phyloP scores from a whole-genome alignment of 2,329 filamentous ascomycete genomes.

The Mycosphaerelloides madeirae region DNA sequence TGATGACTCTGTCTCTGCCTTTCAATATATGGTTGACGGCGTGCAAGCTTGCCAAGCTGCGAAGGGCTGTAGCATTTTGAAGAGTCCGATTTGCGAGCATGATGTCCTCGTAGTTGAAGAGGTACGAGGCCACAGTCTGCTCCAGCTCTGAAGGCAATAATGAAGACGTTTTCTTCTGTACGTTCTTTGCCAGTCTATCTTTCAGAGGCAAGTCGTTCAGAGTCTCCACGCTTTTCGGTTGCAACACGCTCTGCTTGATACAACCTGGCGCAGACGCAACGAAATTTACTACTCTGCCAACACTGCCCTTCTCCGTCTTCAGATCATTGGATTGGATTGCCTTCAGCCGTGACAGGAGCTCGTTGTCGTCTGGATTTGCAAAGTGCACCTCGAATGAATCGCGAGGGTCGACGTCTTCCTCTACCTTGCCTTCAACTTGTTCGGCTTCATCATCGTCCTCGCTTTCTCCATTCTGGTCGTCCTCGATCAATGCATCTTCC shows the following conservation, averaged over 20 bases:
- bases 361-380: constrained; percentile 58
- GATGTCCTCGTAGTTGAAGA: constrained; percentile 80
- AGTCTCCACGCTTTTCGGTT: constrained; percentile 1
- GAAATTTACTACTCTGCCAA: constrained; percentile 13
- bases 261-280: constrained; percentile 18
- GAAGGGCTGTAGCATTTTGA: constrained; percentile 62
- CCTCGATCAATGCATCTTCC: constrained; percentile 36
- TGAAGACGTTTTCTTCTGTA: constrained; percentile 37
- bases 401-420: constrained; percentile 39
- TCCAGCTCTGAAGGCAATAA: constrained; percentile 52
- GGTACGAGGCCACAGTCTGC: constrained; percentile 60
- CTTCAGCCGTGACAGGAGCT: constrained; percentile 50
- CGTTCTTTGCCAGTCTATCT: constrained; percentile 59
- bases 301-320: constrained; percentile 30
- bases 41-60: constrained; percentile 73
- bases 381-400: constrained; percentile 82
- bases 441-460: constrained; percentile 34
- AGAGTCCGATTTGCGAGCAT: constrained; percentile 69
- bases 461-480: constrained; percentile 28
- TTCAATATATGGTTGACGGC: constrained; percentile 90
- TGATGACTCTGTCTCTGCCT: constrained; percentile 84
- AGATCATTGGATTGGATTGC: constrained; percentile 47
- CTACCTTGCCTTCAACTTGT: constrained; percentile 41
- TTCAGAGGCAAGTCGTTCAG: constrained; percentile 58
- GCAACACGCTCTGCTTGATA: constrained; percentile 4